Percentiles rank a stretch among this genome's conserved stretches.
Evolutionary conservation across 2,329 filamentous ascomycete genomes (phyloP).

Genomic region (Bipolaris zeicola): DNA sequence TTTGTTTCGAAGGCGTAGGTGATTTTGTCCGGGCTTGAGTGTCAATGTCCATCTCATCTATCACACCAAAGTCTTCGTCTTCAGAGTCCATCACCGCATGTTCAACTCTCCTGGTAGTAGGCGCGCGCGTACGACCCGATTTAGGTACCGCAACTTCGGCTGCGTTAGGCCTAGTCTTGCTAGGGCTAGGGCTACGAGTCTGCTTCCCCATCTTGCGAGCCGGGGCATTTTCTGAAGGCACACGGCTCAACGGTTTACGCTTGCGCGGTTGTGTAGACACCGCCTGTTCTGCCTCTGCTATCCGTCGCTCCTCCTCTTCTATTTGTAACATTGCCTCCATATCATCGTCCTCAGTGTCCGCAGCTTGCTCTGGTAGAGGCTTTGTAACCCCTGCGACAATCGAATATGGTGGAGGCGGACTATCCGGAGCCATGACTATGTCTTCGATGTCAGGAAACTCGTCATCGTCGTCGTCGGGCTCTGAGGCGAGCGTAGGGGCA

Average conservation of each 20-base stretch:
- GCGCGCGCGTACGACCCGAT: conserved; percentile 12
- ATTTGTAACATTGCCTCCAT: conserved; percentile 19
- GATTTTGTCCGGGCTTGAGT: conserved; percentile 17
- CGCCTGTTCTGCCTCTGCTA: conserved; percentile 10
- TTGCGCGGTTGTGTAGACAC: conserved; percentile 28
- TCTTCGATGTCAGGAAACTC: conserved; percentile 51
- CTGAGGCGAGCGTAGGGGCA: conserved; percentile 19
- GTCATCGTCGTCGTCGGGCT: conserved; percentile 26
- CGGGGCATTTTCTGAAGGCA: conserved; percentile 35
- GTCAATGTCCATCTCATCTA: conserved; percentile 37
- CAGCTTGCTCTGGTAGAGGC: not conserved
- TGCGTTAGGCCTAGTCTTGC: conserved; percentile 2
- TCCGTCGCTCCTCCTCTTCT: conserved; percentile 23
- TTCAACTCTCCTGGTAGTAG: conserved; percentile 23
- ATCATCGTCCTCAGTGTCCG: conserved; percentile 11
- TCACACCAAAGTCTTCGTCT: conserved; percentile 38
- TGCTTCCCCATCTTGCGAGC: conserved; percentile 40
- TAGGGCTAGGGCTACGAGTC: conserved; percentile 27
- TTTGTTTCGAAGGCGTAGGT: conserved; percentile 13
- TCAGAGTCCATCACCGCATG: conserved; percentile 40
- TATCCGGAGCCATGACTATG: conserved; percentile 28
- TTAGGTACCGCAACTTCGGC: not conserved
- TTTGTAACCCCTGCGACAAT: conserved; percentile 39
- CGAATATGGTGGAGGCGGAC: conserved; percentile 53
- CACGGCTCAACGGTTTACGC: conserved; percentile 40